Conservation (phyloP, 192 early-diverging fungal species). For the Coemansia sp. region DNA sequence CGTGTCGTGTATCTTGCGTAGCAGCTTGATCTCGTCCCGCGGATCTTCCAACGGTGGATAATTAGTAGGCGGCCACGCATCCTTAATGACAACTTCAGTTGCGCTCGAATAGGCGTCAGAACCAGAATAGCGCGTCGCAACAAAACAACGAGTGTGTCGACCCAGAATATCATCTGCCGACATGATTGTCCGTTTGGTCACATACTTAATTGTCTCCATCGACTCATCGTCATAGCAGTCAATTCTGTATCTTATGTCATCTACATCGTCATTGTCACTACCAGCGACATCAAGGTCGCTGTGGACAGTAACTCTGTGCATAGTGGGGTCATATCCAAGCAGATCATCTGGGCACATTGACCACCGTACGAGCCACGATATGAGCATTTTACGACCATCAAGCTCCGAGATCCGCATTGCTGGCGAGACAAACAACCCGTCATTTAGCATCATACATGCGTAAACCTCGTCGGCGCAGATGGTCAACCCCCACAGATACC, state of each 20-base stretch:
- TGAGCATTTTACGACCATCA: neutral
- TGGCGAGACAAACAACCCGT: neutral
- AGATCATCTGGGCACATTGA: neutral
- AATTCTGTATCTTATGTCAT: neutral
- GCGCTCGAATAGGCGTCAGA: too few relatives aligned
- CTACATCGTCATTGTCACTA: neutral
- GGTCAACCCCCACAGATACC: neutral
- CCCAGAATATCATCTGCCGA: neutral
- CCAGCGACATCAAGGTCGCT: neutral
- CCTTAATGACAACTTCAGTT: constrained; percentile 9
- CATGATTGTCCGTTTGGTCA: neutral
- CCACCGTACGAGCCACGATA: neutral
- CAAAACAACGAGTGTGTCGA: neutral
- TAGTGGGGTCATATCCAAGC: neutral
- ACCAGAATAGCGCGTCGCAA: neutral
- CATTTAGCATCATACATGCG: neutral
- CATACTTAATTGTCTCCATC: neutral
- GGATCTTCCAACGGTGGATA: neutral
- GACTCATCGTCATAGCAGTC: neutral
- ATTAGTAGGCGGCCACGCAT: constrained; percentile 5
- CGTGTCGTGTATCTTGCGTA: neutral
- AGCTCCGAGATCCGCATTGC: neutral
- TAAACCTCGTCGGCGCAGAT: neutral
- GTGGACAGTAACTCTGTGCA: neutral
- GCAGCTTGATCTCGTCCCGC: neutral